Percentiles rank a stretch among this genome's conserved stretches.
These are phyloP conservation scores for Vaccinium darrowii DNA, from an alignment of 148 eudicot species.

Conservation along the genomic window DNA sequence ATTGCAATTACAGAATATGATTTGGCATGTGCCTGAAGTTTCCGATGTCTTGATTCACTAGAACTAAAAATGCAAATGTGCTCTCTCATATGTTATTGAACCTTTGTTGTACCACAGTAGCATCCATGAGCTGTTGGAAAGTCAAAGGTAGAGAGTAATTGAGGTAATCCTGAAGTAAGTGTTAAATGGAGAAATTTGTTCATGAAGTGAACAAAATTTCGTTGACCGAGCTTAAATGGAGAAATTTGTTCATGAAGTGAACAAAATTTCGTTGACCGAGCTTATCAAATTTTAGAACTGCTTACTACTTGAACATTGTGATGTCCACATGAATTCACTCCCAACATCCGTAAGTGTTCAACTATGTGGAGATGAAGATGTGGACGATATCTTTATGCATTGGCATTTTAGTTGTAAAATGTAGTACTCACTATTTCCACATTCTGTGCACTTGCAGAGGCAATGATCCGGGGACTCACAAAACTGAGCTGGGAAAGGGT, in stretches of 20 bases:
- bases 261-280: background rate
- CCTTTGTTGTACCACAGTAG: background rate
- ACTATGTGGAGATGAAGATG: background rate
- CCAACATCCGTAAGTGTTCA: background rate
- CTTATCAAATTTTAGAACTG: background rate
- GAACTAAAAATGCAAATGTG: too few species aligned
- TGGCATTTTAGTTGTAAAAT: background rate
- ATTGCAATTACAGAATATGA: background rate
- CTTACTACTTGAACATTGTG: background rate
- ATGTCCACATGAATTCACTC: background rate
- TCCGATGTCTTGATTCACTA: background rate
- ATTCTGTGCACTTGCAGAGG: conserved; percentile 35
- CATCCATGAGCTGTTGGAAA: background rate
- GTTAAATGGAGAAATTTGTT: background rate
- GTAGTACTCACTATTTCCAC: background rate
- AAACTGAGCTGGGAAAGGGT: conserved; percentile 81
- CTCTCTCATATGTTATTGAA: background rate
- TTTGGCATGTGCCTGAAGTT: background rate
- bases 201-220: background rate
- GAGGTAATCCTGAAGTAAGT: background rate
- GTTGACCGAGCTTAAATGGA: too few species aligned
- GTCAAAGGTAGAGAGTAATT: background rate
- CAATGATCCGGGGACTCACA: conserved; percentile 68
- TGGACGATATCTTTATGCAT: background rate
- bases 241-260: background rate